Percentiles rank a stretch among this genome's conserved stretches.
Evolutionary conservation across 179 eudicot species (phyloP).

Genomic region (Patellifolia procumbens): DNA sequence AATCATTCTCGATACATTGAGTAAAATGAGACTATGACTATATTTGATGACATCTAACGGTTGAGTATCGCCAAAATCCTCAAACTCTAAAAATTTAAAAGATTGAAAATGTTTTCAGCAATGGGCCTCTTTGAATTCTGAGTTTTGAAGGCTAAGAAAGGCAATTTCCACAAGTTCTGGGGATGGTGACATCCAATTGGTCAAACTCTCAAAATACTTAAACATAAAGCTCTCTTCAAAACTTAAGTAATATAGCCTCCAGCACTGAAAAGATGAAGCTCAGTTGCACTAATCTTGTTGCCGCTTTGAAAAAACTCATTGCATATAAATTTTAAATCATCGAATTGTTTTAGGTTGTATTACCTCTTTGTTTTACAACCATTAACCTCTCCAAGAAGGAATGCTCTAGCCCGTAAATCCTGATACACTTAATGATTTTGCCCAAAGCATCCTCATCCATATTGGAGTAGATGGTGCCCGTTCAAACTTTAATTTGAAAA

Average conservation of each 20-base stretch:
- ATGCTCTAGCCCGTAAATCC: not conserved
- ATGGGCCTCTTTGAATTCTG: not conserved
- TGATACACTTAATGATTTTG: not conserved
- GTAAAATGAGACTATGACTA: constrained; percentile 11
- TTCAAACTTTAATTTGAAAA: not conserved
- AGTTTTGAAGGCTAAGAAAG: constrained; percentile 16
- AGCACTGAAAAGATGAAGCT: not conserved
- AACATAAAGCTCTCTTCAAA: constrained; percentile 1
- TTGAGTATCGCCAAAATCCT: not conserved
- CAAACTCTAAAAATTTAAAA: not conserved
- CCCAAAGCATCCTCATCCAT: constrained; percentile 20
- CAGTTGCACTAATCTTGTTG: not conserved
- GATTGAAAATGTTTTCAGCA: not conserved
- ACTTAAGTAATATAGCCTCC: not conserved
- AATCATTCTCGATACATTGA: not conserved
- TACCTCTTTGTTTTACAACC: constrained; percentile 4
- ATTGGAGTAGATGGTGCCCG: not conserved
- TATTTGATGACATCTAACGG: constrained; percentile 4
- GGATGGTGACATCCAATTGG: too few species aligned
- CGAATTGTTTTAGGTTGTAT: not conserved
- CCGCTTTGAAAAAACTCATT: not conserved
- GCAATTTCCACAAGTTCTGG: constrained; percentile 12
- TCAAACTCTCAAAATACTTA: not conserved
- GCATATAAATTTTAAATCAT: not conserved
- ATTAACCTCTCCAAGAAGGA: constrained; percentile 18